phyloP scores from a whole-genome alignment of 139 green algal species.

The Chlamydomonas asymmetrica region DNA sequence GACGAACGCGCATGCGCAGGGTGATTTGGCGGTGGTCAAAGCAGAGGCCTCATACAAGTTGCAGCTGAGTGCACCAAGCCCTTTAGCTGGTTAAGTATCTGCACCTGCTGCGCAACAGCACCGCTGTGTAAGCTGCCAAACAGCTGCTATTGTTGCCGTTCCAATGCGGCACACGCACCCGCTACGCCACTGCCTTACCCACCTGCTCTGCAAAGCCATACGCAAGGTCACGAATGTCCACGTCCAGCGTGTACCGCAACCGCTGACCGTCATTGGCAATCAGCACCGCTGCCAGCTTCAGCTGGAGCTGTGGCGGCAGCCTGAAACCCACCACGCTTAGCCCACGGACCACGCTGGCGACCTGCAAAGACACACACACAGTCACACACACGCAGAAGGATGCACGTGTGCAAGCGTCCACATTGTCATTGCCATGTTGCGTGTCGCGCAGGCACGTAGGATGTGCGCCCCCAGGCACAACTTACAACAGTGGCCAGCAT shows the following conservation, averaged over 20 bases:
- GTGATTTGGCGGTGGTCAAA: neutral
- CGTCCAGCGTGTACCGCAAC: constrained; percentile 4
- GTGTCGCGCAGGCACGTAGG: too few relatives aligned
- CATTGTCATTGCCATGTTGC: too few relatives aligned
- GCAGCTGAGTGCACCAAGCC: neutral
- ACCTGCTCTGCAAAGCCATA: constrained; percentile 20
- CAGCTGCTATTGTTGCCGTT: neutral
- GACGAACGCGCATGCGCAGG: neutral
- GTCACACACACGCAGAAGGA: too few relatives aligned
- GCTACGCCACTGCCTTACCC: neutral
- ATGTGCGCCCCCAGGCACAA: too few relatives aligned
- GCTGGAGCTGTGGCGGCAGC: constrained; percentile 17
- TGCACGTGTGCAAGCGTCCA: too few relatives aligned
- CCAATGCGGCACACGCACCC: neutral
- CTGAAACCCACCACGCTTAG: constrained; percentile 1
- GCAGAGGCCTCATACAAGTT: neutral
- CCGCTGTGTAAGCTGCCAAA: neutral
- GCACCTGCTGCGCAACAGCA: too few relatives aligned
- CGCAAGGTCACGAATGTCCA: constrained; percentile 10
- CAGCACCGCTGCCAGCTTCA: constrained; percentile 18
- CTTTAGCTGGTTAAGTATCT: neutral
- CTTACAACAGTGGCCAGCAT: too few relatives aligned
- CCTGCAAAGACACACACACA: too few relatives aligned
- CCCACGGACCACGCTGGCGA: constrained; percentile 23
- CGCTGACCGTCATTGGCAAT: neutral